A percentile compares a stretch with the other conserved stretches of the same genome.
phyloP scores from a whole-genome alignment of 2,329 filamentous ascomycete species.

The Hypoxylon sp. region DNA sequence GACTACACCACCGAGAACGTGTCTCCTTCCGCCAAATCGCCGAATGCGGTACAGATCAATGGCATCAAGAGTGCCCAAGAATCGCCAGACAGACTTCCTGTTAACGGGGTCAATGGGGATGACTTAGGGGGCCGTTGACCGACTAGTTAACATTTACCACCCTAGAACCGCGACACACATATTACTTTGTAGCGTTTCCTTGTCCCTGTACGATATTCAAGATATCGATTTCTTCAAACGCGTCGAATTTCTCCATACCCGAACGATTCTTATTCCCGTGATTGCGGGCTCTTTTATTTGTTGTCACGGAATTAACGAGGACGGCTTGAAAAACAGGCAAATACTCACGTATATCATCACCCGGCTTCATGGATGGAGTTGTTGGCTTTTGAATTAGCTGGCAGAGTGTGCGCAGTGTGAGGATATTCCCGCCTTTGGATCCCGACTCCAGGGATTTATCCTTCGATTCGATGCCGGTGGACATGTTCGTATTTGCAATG shows the following conservation, averaged over 20 bases:
- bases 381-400: conserved; percentile 42
- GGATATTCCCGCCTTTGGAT: conserved; percentile 39
- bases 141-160: conserved; percentile 14
- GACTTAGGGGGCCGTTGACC: conserved; percentile 35
- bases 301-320: conserved; percentile 48
- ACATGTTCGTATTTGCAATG: conserved; percentile 47
- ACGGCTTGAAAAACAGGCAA: conserved; percentile 43
- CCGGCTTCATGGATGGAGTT: conserved; percentile 50
- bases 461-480: conserved; percentile 45
- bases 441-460: conserved; percentile 35
- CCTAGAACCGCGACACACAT: conserved; percentile 23
- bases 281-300: conserved; percentile 41
- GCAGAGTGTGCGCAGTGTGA: conserved; percentile 24
- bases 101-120: conserved; percentile 45
- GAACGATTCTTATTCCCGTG: conserved; percentile 26
- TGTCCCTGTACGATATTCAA: conserved; percentile 48
- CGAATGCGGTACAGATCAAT: conserved; percentile 46
- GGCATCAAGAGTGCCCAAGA: conserved; percentile 46
- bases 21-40: conserved; percentile 48
- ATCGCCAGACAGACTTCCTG: conserved; percentile 44
- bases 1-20: conserved; percentile 45
- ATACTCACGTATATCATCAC: conserved; percentile 45
- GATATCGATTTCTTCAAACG: conserved; percentile 33
- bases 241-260: conserved; percentile 39
- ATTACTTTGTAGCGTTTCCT: conserved; percentile 23